Evolutionary conservation across 2,329 filamentous ascomycete species (phyloP).

Genomic region (Fusarium tjaetaba): DNA sequence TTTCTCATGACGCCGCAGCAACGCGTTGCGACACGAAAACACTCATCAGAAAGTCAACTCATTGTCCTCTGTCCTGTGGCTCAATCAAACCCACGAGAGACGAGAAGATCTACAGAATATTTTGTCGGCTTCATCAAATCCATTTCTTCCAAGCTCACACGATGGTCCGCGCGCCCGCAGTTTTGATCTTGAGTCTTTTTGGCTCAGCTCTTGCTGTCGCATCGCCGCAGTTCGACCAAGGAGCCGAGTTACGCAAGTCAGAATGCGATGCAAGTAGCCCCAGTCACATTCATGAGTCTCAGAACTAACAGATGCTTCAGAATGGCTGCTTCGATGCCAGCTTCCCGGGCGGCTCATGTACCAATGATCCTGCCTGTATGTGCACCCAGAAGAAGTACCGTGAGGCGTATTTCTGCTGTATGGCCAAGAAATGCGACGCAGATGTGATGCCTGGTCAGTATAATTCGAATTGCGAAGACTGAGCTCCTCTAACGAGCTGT

Average conservation of each 20-base stretch:
- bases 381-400: background rate
- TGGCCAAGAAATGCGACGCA: background rate
- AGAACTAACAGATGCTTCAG: background rate
- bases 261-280: background rate
- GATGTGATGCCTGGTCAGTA: background rate
- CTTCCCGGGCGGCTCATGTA: constrained; percentile 5
- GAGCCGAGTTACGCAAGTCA: background rate
- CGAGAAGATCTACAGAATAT: fast-evolving
- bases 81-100: fast-evolving
- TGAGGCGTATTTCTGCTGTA: constrained; percentile 6
- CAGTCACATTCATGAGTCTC: fast-evolving
- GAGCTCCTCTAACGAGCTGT: fast-evolving
- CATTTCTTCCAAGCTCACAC: too few species aligned
- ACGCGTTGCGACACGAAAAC: background rate
- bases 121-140: fast-evolving
- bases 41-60: too few species aligned
- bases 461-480: fast-evolving
- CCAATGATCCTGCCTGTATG: background rate
- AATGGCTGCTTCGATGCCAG: constrained; percentile 2
- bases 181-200: background rate
- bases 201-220: background rate
- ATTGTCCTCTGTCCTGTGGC: fast-evolving
- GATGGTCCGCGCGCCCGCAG: background rate
- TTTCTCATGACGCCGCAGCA: background rate
- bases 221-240: background rate